Percentiles rank a stretch among this genome's conserved stretches.
Evolutionary conservation across 2,329 filamentous ascomycete species (phyloP).

Genomic region (Colletotrichum navitas): DNA sequence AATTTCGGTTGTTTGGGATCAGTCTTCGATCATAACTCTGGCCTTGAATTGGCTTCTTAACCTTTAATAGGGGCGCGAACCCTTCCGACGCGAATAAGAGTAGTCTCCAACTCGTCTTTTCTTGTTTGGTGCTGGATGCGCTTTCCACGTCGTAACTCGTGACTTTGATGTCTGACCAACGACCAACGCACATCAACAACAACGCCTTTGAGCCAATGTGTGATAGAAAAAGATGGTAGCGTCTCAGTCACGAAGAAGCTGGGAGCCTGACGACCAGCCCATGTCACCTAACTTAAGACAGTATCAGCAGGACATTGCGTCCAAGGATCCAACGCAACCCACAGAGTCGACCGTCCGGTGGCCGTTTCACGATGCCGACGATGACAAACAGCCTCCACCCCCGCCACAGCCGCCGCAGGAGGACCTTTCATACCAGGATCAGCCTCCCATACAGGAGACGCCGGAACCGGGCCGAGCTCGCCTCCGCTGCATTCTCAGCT

Average conservation of each 20-base stretch:
- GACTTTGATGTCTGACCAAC: neutral
- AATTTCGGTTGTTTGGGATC: slow-evolving; percentile 33
- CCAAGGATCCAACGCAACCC: neutral
- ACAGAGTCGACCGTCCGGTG: neutral
- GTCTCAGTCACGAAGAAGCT: slow-evolving; percentile 13
- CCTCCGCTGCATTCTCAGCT: slow-evolving; percentile 22
- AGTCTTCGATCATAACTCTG: slow-evolving; percentile 10
- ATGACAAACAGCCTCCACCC: slow-evolving; percentile 10
- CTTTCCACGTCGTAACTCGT: neutral
- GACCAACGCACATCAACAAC: neutral
- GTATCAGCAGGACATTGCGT: neutral
- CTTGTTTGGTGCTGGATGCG: neutral
- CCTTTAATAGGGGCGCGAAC: neutral
- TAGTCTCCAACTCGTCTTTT: neutral
- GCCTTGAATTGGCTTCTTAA: neutral
- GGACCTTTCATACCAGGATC: neutral
- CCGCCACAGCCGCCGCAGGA: neutral
- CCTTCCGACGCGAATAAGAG: neutral
- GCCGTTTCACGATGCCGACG: slow-evolving; percentile 13
- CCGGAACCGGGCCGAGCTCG: neutral
- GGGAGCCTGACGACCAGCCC: slow-evolving; percentile 29
- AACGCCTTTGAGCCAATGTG: neutral
- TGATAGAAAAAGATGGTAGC: neutral
- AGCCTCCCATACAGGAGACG: neutral
- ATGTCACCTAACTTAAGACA: neutral